Evolutionary conservation across 768 basidiomycete genomes (phyloP).

Genomic region (Rhizopogon sp.): DNA sequence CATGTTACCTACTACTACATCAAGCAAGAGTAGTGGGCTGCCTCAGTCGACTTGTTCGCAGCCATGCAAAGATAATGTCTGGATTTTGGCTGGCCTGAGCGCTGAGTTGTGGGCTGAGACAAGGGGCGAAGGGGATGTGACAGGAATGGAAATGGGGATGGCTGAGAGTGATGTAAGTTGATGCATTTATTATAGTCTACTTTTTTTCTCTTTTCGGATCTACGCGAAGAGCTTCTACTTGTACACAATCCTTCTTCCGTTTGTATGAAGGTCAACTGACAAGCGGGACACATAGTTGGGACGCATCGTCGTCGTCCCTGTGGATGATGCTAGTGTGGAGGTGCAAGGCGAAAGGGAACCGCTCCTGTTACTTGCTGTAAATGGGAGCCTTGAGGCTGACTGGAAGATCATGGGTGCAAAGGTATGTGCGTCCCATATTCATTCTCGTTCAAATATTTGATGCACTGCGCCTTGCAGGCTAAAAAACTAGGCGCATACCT

Average conservation of each 20-base stretch:
- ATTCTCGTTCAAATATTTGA: not conserved
- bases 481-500: slow-evolving; percentile 27
- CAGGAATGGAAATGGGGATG: slow-evolving; percentile 40
- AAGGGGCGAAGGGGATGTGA: slow-evolving; percentile 33
- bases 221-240: not conserved
- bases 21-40: not conserved
- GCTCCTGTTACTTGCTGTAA: slow-evolving; percentile 66
- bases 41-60: slow-evolving; percentile 3
- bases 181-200: not conserved
- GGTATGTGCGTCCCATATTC: slow-evolving; percentile 31
- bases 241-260: not conserved
- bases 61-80: slow-evolving; percentile 66
- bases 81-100: slow-evolving; percentile 66
- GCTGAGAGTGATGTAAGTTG: slow-evolving; percentile 69
- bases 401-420: slow-evolving; percentile 64
- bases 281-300: slow-evolving; percentile 47
- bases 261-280: not conserved
- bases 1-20: not conserved
- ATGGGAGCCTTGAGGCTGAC: slow-evolving; percentile 52
- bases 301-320: slow-evolving; percentile 61
- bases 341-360: slow-evolving; percentile 38
- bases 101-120: slow-evolving; percentile 80
- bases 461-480: slow-evolving; percentile 13
- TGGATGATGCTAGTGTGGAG: slow-evolving; percentile 30
- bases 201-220: not conserved